phyloP scores from a whole-genome alignment of 2,329 filamentous ascomycete species.

The Fusarium xyrophilum region DNA sequence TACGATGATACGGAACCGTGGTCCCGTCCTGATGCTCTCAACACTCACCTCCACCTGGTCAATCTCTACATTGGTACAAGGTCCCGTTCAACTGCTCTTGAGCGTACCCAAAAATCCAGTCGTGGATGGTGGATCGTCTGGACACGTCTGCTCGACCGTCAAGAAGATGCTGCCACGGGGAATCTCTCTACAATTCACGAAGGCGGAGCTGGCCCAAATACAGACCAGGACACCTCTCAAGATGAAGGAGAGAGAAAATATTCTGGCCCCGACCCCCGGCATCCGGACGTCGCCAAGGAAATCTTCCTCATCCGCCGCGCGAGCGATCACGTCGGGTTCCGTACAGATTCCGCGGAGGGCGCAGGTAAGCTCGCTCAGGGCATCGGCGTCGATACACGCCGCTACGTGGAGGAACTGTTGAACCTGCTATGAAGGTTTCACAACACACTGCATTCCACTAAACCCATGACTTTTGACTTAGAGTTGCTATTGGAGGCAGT shows the following conservation, averaged over 20 bases:
- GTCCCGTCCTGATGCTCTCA: slow-evolving; percentile 69
- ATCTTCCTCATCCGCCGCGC: slow-evolving; percentile 67
- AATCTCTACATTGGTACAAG: slow-evolving; percentile 60
- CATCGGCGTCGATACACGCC: slow-evolving; percentile 77
- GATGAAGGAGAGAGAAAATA: slow-evolving; percentile 21
- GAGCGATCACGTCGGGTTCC: slow-evolving; percentile 59
- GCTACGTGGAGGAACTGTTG: slow-evolving; percentile 76
- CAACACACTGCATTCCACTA: slow-evolving; percentile 3
- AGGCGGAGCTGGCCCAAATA: slow-evolving; percentile 24
- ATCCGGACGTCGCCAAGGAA: slow-evolving; percentile 56
- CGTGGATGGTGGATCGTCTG: slow-evolving; percentile 75
- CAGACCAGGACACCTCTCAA: background rate
- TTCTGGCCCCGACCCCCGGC: slow-evolving; percentile 12
- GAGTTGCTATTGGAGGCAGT: background rate
- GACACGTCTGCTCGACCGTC: slow-evolving; percentile 60
- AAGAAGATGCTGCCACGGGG: slow-evolving; percentile 19
- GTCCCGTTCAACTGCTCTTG: slow-evolving; percentile 54
- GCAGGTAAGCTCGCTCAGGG: slow-evolving; percentile 71
- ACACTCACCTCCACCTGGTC: slow-evolving; percentile 69
- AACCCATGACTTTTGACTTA: slow-evolving; percentile 13
- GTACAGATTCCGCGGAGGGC: slow-evolving; percentile 56
- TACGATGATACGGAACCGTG: slow-evolving; percentile 49
- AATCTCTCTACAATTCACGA: slow-evolving; percentile 42
- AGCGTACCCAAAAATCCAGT: slow-evolving; percentile 70
- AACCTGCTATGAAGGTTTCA: slow-evolving; percentile 55